Evolutionary conservation across 208 protist species (phyloP), one percentile per base, ranked within the genome.

Genomic region (Trypanosoma caninum): DNA sequence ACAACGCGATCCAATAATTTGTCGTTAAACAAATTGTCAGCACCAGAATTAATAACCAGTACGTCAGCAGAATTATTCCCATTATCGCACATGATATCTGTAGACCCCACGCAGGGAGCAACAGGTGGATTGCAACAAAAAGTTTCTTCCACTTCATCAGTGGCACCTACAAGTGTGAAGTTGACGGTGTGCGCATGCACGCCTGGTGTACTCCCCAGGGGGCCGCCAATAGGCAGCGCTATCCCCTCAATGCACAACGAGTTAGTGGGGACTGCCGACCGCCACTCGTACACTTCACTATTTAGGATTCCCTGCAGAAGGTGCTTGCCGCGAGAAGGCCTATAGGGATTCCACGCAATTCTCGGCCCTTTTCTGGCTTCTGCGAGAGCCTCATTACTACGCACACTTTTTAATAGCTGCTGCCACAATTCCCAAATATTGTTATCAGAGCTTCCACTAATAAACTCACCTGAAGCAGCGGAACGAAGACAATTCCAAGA

Each of bases 321-420:
- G 16, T 78, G 66, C 16, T 72, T 61, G 0, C 82, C 80, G 8
- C 79, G 84, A 1, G 65, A 56, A 2, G 82, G 82, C 22, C 88
- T 81, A 56, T 94, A 94, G 11, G 88, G 88, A 56, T 94, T 94
- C 84, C 82, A 90, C 1, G 31, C 60, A 22, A 65, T 59, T 20
- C 72, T 78, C 11, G 76, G 74, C 2, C 80, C 78, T 20, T 45
- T 25, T 27, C 65, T 33, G 2, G 88, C 82, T 4, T 64, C 42
- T 34, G 60, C 44, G 48, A 90, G 56, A 5, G 74, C 70, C 8
- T 59, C 47, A 47, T 64, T 56, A 56, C 74, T 84, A 51, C 76
- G 80, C 14, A 80, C 76, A 34, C 70, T 72, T 1, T 60, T 1
- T 66, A 77, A 74, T 44, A 91, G 61, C 33, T 57, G 51, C 35